A percentile compares a stretch with the other conserved stretches of the same genome.
phyloP scores from a whole-genome alignment of 2,329 filamentous ascomycete genomes.

The Trichoderma citrinoviride region DNA sequence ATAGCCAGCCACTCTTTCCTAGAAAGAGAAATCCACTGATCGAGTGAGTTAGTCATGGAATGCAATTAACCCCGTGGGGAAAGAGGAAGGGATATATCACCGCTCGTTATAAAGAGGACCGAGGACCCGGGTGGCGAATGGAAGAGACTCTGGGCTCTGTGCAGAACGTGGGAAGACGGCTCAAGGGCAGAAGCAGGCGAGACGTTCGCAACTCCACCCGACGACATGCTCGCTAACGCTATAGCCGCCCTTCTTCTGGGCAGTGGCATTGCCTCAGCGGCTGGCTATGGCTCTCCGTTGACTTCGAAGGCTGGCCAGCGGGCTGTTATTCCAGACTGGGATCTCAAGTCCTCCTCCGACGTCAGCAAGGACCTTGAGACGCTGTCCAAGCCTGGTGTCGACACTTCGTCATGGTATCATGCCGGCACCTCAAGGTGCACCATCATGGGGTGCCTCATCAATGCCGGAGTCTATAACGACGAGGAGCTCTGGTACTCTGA shows the following conservation, averaged over 20 bases:
- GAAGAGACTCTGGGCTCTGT: background rate
- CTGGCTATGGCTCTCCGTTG: conserved; percentile 18
- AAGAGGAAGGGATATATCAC: background rate
- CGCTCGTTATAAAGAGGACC: background rate
- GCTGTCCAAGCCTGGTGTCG: conserved; percentile 43
- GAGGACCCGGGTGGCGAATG: background rate
- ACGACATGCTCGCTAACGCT: conserved; percentile 19
- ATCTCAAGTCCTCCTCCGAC: conserved; percentile 46
- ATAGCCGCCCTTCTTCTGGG: conserved; percentile 16
- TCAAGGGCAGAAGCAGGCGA: background rate
- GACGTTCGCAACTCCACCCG: background rate
- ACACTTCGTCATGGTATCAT: conserved; percentile 52
- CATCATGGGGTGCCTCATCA: conserved; percentile 56
- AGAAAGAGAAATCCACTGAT: background rate
- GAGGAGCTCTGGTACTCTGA: conserved; percentile 55
- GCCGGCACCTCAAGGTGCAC: conserved; percentile 49
- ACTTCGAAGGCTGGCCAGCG: conserved; percentile 31
- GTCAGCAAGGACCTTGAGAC: conserved; percentile 36
- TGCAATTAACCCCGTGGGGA: background rate
- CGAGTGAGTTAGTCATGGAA: background rate
- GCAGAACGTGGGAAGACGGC: background rate
- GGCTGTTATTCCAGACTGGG: conserved; percentile 45
- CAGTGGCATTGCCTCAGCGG: conserved; percentile 19
- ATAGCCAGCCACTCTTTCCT: background rate
- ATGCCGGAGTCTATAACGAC: conserved; percentile 52